phyloP scores from a whole-genome alignment of 495 filamentous ascomycete species.

The Hyaloscypha bicolor region DNA sequence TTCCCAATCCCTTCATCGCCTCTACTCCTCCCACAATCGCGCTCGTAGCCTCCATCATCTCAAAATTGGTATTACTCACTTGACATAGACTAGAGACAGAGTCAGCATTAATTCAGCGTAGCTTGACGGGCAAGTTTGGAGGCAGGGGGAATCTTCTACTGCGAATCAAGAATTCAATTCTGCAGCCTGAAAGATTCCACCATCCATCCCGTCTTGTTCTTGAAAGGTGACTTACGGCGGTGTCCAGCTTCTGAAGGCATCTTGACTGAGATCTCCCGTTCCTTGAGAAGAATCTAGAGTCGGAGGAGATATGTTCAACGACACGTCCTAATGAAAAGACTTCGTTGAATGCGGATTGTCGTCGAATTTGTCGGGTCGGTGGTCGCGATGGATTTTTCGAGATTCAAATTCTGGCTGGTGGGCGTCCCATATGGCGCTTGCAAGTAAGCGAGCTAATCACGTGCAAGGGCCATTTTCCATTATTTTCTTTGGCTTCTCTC shows the following conservation, averaged over 20 bases:
- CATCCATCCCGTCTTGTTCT: constrained; percentile 14
- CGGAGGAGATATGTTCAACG: constrained; percentile 25
- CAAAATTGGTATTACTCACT: constrained; percentile 63
- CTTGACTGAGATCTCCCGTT: constrained; percentile 50
- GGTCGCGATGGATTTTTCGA: constrained; percentile 8
- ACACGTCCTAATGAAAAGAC: constrained; percentile 32
- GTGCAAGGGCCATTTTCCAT: background rate
- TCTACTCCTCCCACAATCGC: constrained; percentile 13
- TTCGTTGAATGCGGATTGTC: constrained; percentile 30
- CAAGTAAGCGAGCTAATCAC: constrained; percentile 4
- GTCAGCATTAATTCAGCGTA: constrained; percentile 40
- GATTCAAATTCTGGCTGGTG: constrained; percentile 21
- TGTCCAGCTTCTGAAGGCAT: constrained; percentile 85
- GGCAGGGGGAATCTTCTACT: background rate
- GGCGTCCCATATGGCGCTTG: background rate
- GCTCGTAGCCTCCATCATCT: constrained; percentile 34
- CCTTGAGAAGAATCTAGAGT: constrained; percentile 28
- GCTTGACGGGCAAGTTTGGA: background rate
- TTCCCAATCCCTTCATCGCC: constrained; percentile 5
- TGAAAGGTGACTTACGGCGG: constrained; percentile 66
- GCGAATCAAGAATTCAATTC: background rate
- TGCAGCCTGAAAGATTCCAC: constrained; percentile 27
- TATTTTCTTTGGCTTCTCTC: too few relatives aligned
- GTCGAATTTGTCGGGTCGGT: constrained; percentile 31
- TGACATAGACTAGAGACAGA: constrained; percentile 76